phyloP scores from a whole-genome alignment of 192 early-diverging fungal genomes.

The Backusella tarrabulga region DNA sequence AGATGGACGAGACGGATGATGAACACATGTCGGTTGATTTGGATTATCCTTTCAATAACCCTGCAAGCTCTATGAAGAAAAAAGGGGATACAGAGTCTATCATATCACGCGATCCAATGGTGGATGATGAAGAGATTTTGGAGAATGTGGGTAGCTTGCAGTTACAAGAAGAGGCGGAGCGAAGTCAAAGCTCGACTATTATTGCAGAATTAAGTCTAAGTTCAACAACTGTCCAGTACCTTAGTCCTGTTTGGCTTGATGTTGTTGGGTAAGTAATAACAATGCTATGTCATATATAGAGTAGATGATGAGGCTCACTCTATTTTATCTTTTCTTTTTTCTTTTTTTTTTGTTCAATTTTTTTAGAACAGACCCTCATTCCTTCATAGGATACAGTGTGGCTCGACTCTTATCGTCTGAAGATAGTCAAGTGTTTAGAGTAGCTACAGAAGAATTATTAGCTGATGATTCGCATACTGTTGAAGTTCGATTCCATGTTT shows the following conservation, averaged over 20 bases:
- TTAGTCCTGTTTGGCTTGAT: constrained; percentile 67
- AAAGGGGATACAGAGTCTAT: neutral
- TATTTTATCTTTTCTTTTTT: neutral
- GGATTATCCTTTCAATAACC: neutral
- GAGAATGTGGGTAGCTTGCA: constrained; percentile 41
- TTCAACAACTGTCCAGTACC: constrained; percentile 56
- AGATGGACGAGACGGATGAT: constrained; percentile 9
- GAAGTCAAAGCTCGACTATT: constrained; percentile 68
- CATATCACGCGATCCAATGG: neutral
- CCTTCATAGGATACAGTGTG: constrained; percentile 42
- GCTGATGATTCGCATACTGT: constrained; percentile 63
- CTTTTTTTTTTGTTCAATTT: neutral
- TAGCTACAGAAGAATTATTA: constrained; percentile 55
- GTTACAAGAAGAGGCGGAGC: constrained; percentile 58
- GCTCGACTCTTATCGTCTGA: constrained; percentile 57
- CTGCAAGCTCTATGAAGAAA: neutral
- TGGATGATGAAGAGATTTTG: constrained; percentile 5
- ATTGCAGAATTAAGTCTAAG: constrained; percentile 74
- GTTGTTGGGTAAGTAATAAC: constrained; percentile 64
- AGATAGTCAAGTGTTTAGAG: constrained; percentile 59
- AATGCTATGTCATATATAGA: neutral
- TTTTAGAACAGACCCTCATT: constrained; percentile 44
- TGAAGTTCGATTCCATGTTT: constrained; percentile 60
- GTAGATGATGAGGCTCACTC: neutral
- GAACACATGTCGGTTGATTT: neutral